Evolutionary conservation across 805 yeast species (phyloP).

Genomic region (Myxozyma monticola): DNA sequence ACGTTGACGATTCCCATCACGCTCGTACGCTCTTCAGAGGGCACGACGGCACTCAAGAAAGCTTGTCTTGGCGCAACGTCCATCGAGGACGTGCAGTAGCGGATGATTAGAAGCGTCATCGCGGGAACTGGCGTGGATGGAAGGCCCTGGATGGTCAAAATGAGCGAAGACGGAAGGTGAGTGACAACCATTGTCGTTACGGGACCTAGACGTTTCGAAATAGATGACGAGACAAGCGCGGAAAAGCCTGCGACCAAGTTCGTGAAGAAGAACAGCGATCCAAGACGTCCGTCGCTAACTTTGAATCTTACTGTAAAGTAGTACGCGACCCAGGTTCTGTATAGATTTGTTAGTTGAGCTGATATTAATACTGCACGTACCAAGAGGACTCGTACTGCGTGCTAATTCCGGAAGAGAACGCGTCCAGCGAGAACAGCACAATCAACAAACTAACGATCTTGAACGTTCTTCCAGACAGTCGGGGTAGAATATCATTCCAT

Average conservation of each 20-base stretch:
- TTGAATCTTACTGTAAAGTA: slow-evolving; percentile 63
- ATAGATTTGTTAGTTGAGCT: no score
- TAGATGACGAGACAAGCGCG: slow-evolving; percentile 73
- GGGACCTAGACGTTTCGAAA: slow-evolving; percentile 72
- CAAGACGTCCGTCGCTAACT: slow-evolving; percentile 58
- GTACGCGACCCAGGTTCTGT: slow-evolving; percentile 88
- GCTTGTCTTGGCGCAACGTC: slow-evolving; percentile 92
- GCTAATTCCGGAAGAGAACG: slow-evolving; percentile 87
- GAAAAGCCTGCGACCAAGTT: slow-evolving; percentile 65
- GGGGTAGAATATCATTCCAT: slow-evolving; percentile 21
- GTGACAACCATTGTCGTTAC: slow-evolving; percentile 70
- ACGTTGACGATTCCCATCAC: slow-evolving; percentile 86
- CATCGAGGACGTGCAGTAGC: slow-evolving; percentile 72
- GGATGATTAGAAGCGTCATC: slow-evolving; percentile 51
- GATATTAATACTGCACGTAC: no score
- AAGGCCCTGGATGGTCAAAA: slow-evolving; percentile 56
- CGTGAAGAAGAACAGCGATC: slow-evolving; percentile 64
- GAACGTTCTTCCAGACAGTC: slow-evolving; percentile 7
- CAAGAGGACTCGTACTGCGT: no score
- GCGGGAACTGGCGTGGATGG: slow-evolving; percentile 47
- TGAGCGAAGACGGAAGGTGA: slow-evolving; percentile 75
- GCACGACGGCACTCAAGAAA: slow-evolving; percentile 65
- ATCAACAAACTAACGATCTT: slow-evolving; percentile 34
- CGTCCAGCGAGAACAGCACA: slow-evolving; percentile 69
- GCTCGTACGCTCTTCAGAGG: slow-evolving; percentile 62